Evolutionary conservation across 2,329 filamentous ascomycete genomes (phyloP).

Genomic region (Epichloe coenophiala): DNA sequence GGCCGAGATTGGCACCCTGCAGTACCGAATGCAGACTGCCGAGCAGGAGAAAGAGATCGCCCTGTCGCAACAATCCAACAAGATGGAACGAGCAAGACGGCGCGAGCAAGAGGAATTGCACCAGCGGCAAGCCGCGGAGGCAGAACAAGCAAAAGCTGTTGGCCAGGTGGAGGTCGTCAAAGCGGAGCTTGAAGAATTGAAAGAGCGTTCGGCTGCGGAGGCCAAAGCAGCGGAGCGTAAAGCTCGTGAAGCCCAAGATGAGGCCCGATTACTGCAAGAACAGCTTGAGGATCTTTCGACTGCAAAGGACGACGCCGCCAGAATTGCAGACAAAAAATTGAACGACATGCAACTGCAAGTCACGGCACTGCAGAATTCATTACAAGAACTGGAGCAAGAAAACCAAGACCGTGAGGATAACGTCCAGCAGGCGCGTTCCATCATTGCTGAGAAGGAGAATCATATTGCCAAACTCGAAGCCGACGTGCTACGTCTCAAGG

Average conservation of each 20-base stretch:
- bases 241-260: slow-evolving; percentile 57
- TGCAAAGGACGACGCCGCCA: slow-evolving; percentile 55
- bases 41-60: slow-evolving; percentile 80
- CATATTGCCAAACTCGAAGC: slow-evolving; percentile 66
- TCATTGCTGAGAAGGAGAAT: slow-evolving; percentile 54
- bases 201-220: slow-evolving; percentile 36
- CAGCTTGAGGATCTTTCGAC: slow-evolving; percentile 60
- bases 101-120: slow-evolving; percentile 81
- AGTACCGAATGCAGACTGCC: slow-evolving; percentile 74
- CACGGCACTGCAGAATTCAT: slow-evolving; percentile 28
- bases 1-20: slow-evolving; percentile 75
- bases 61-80: slow-evolving; percentile 66
- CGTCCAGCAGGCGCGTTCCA: slow-evolving; percentile 49
- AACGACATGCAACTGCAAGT: slow-evolving; percentile 41
- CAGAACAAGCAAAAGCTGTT: slow-evolving; percentile 34
- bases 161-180: slow-evolving; percentile 36
- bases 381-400: slow-evolving; percentile 48
- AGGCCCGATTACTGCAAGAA: slow-evolving; percentile 61
- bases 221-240: slow-evolving; percentile 55
- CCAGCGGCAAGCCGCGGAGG: slow-evolving; percentile 45
- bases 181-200: slow-evolving; percentile 37
- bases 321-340: slow-evolving; percentile 41
- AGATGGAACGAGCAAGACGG: slow-evolving; percentile 64
- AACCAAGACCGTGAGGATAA: slow-evolving; percentile 39
- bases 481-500: slow-evolving; percentile 71